Evolutionary conservation across 805 yeast species (phyloP).

Genomic region (Huiozyma sinensis): DNA sequence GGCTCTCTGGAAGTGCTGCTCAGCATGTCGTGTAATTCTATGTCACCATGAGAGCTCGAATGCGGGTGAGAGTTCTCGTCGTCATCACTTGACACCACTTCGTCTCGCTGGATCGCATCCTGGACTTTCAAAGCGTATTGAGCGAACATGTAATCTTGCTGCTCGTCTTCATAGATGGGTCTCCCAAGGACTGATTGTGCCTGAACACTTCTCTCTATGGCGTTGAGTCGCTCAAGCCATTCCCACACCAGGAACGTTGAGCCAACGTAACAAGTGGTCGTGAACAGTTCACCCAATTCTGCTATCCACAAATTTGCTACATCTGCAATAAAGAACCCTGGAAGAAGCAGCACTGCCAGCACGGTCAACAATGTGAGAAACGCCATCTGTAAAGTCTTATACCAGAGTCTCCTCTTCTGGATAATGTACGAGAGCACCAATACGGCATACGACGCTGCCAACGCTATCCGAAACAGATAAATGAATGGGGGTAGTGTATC

Average conservation of each 20-base stretch:
- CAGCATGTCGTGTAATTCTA: background rate
- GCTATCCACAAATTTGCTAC: constrained; percentile 66
- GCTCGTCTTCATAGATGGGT: constrained; percentile 61
- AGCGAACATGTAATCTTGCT: constrained; percentile 22
- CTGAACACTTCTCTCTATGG: constrained; percentile 48
- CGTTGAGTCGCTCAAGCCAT: constrained; percentile 61
- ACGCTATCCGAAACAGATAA: constrained; percentile 60
- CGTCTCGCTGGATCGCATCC: constrained; percentile 14
- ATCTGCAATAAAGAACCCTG: constrained; percentile 67
- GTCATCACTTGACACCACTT: background rate
- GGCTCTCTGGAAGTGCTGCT: background rate
- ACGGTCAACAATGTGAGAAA: constrained; percentile 47
- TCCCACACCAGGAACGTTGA: constrained; percentile 76
- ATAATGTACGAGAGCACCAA: constrained; percentile 47
- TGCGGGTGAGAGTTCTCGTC: background rate
- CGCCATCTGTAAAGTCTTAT: constrained; percentile 36
- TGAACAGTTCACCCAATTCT: constrained; percentile 62
- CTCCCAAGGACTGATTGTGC: constrained; percentile 68
- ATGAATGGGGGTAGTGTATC: constrained; percentile 64
- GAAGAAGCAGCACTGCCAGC: constrained; percentile 46
- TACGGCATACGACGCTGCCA: constrained; percentile 58
- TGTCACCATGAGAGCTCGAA: background rate
- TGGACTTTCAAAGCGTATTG: constrained; percentile 21
- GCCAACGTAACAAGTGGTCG: constrained; percentile 58
- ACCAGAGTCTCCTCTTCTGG: constrained; percentile 41